Evolutionary conservation across 441 rosid species (phyloP), one percentile per base, ranked within the genome.

Genomic region (Flueggea neowawraea): DNA sequence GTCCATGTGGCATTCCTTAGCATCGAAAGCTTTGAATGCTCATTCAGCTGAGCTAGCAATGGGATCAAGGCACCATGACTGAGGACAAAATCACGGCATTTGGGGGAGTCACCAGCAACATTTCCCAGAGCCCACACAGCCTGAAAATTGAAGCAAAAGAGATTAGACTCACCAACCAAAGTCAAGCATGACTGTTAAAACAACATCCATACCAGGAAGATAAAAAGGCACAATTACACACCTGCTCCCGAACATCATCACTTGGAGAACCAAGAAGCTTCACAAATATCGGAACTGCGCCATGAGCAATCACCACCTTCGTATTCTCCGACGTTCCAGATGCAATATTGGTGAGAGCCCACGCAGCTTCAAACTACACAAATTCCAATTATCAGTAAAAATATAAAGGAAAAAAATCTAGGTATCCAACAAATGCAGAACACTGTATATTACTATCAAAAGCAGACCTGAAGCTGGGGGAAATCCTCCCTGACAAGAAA

Each of bases 1-100:
- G 92, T 88, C 97, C 97, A 90, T 11, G 97, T 88, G 63, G 90
- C 97, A 77, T 85, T 90, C 74, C 90, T 81, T 47, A 87, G 75
- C 95, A 90, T 88, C 0, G 97, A 84, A 60, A 88, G 83, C 69
- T 88, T 84, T 15, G 91, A 80, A 68, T 82, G 84, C 74, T 86
- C 95, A 71, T 80, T 88, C 62, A 90, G 48, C 72, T 81, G 91
- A 5, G 78, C 73, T 52, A 88, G 66, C 70, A 90, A 61, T 5
- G 93, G 88, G 13, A 63, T 51, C 62, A 90, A 53, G 22, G 93
- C 95, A 32, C 91, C 89, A 67, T 64, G 61, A 4, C 78, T 64
- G 60, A 90, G 89, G 56, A 90, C 97, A 64, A 88, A 85, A 73
- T 90, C 91, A 16, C 95, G 90, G 65, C 90, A 90, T 63, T 72